Percentiles rank a stretch among this genome's conserved stretches.
These are phyloP conservation scores for Sugiyamaella neomexicana DNA, from an alignment of 1,139 yeast genomes.

Conservation along the genomic window DNA sequence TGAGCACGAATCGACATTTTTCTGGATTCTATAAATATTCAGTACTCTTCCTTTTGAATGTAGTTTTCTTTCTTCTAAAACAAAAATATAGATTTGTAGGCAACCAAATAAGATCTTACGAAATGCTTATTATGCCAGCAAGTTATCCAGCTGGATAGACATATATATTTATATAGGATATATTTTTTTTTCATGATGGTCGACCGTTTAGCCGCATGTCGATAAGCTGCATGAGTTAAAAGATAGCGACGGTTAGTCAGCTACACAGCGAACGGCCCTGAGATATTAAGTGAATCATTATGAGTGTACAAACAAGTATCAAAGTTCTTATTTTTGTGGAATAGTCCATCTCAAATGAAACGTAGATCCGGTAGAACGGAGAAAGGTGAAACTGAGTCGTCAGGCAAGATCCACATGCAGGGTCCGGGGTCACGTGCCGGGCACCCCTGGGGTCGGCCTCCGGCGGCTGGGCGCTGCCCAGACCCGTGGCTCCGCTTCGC, in stretches of 20 bases:
- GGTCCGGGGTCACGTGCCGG: no score
- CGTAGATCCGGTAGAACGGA: no score
- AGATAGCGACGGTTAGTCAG: constrained; percentile 1
- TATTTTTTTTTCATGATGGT: constrained; percentile 10
- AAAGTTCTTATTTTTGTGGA: no score
- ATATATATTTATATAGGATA: background rate
- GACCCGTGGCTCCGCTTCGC: no score
- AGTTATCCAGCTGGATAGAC: background rate
- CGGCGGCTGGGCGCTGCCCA: no score
- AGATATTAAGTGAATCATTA: background rate
- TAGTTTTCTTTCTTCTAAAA: no score
- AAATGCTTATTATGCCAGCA: background rate
- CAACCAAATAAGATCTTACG: no score
- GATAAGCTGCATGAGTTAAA: background rate
- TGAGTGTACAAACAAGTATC: background rate
- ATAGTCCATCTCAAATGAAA: no score
- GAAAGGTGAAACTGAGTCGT: background rate
- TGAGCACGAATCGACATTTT: constrained; percentile 34
- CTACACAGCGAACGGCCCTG: background rate
- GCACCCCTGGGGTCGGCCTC: no score
- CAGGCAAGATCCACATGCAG: no score
- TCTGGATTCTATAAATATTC: background rate
- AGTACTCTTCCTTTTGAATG: background rate
- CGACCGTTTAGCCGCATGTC: constrained; percentile 4
- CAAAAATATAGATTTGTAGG: no score